A percentile compares a stretch with the other conserved stretches of the same genome.
Evolutionary conservation across 169 alveolate genomes (phyloP).

Genomic region (Eimeria sp.): DNA sequence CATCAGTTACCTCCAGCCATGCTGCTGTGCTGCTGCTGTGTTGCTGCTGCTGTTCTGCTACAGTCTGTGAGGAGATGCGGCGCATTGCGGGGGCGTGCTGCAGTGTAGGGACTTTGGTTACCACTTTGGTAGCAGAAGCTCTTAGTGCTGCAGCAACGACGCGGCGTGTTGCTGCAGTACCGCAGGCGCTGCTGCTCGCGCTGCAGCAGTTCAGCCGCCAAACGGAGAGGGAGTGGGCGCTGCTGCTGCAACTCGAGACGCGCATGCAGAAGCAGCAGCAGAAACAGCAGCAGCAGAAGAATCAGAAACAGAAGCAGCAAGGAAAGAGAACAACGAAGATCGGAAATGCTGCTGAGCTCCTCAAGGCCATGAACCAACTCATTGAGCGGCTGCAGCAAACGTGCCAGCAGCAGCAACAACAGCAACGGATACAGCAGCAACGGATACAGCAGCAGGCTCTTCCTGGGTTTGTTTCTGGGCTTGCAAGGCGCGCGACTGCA

Average conservation of each 20-base stretch:
- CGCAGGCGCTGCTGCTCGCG: conserved; percentile 58
- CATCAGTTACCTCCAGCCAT: too few relatives aligned
- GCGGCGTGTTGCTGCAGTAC: conserved; percentile 46
- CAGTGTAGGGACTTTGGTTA: conserved; percentile 12
- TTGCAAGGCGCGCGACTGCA: conserved; percentile 40
- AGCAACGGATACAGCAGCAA: background rate
- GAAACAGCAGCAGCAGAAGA: conserved; percentile 28
- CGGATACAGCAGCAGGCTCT: conserved; percentile 10
- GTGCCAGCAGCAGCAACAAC: conserved; percentile 68
- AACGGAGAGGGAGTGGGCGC: conserved; percentile 58
- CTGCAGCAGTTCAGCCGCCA: conserved; percentile 69
- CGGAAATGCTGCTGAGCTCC: conserved; percentile 44
- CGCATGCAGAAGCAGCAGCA: conserved; percentile 64
- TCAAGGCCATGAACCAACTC: conserved; percentile 48
- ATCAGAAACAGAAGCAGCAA: background rate
- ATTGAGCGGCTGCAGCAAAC: conserved; percentile 47
- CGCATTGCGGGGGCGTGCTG: conserved; percentile 57
- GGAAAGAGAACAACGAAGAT: background rate
- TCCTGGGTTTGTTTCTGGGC: conserved; percentile 51
- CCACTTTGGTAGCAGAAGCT: conserved; percentile 24
- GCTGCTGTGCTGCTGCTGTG: background rate
- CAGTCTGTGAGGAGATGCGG: conserved; percentile 65
- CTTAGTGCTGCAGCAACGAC: conserved; percentile 58
- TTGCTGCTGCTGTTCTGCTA: conserved; percentile 25
- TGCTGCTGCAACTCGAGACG: conserved; percentile 45